A percentile compares a stretch with the other conserved stretches of the same genome.
Conservation (phyloP, 257 asterid genomes). For the Primulina tabacum region DNA sequence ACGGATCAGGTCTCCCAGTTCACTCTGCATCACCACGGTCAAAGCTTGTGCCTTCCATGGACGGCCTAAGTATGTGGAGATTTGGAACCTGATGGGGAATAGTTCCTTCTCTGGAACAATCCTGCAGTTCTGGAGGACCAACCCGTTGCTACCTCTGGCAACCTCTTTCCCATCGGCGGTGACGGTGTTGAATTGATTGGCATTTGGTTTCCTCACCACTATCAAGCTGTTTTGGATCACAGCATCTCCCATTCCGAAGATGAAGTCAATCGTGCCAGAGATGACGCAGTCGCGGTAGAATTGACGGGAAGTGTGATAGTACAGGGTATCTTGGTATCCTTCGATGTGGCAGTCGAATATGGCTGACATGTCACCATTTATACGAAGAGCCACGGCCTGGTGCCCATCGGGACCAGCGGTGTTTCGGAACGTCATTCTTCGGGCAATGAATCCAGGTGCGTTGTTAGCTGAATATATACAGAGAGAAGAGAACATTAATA, state of each 20-base stretch:
- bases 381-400: conserved; percentile 72
- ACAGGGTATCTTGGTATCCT: conserved; percentile 65
- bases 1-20: conserved; percentile 54
- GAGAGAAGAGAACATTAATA: too few relatives aligned
- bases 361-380: conserved; percentile 43
- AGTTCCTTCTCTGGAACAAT: conserved; percentile 47
- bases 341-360: conserved; percentile 71
- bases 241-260: conserved; percentile 62
- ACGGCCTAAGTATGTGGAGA: conserved; percentile 45
- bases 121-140: conserved; percentile 63
- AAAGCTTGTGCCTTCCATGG: conserved; percentile 50
- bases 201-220: conserved; percentile 41
- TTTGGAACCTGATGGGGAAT: conserved; percentile 29
- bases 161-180: conserved; percentile 67
- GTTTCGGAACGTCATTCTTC: conserved; percentile 59
- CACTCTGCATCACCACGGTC: conserved; percentile 57
- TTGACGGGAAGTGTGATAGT: conserved; percentile 52
- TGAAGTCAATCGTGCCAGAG: conserved; percentile 74
- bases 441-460: conserved; percentile 52
- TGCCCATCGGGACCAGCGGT: conserved; percentile 61
- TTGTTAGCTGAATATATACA: conserved; percentile 29
- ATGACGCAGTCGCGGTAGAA: conserved; percentile 69
- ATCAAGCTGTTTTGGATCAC: conserved; percentile 64
- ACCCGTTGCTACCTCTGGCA: conserved; percentile 30
- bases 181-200: conserved; percentile 47